Evolutionary conservation across 257 asterid species (phyloP), one percentile per base, ranked within the genome.

Genomic region (Nicotiana obtusifolia): DNA sequence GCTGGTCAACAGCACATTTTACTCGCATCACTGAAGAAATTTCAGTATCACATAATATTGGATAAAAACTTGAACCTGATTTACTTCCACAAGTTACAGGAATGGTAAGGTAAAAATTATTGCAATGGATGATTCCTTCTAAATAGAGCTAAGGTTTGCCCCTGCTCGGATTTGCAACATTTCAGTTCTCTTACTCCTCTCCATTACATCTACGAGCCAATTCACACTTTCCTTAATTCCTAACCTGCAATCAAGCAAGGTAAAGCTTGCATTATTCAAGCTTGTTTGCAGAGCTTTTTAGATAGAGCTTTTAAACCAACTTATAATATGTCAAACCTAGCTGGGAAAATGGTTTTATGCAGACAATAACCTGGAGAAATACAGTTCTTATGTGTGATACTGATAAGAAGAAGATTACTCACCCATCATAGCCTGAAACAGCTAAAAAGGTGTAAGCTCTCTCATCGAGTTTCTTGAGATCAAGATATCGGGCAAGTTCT

Each of bases 131-230:
- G 13, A 61, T 22, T 49, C 24, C 62, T 75, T 49, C 44, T 24
- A 75, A 26, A 22, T 67, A 31, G 83, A 35, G 64, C 83, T 71
- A 16, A 78, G 47, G 69, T 62, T 77, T 24, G 47, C 81, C 83
- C 97, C 94, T 28, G 91, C 91, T 33, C 97, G 97, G 80, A 81
- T 82, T 88, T 92, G 88, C 87, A 94, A 78, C 56, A 26, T 86
- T 86, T 94, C 97, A 49, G 93, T 91, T 89, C 97, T 89, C 89
- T 91, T 90, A 81, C 97, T 93, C 83, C 95, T 91, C 90, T 93
- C 97, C 93, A 92, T 94, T 8, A 86, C 93, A 78, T 91, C 91
- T 64, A 92, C 92, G 37, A 92, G 91, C 98, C 98, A 94, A 87
- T 94, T 89, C 68, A 91, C 89, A 49, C 97, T 88, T 86, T 91